Evolutionary conservation across 2,329 filamentous ascomycete species (phyloP).

Genomic region (Bertia moriformis): DNA sequence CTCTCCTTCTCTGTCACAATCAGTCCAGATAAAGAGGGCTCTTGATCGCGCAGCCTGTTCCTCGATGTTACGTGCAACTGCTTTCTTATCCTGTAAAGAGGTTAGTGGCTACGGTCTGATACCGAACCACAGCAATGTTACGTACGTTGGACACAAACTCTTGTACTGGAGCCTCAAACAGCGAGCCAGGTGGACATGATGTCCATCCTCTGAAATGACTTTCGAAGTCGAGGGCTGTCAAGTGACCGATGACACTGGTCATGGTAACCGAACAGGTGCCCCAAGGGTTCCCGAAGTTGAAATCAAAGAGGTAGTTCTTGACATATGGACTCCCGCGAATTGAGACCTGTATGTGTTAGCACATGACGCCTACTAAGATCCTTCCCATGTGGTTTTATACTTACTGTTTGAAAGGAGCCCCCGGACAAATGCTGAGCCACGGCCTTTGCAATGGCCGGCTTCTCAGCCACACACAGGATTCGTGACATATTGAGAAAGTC

Average conservation of each 20-base stretch:
- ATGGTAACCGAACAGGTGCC: conserved; percentile 75
- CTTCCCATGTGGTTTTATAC: conserved; percentile 14
- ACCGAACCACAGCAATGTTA: conserved; percentile 1
- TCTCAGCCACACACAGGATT: conserved; percentile 65
- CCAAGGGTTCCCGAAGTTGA: conserved; percentile 70
- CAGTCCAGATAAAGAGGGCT: conserved; percentile 89
- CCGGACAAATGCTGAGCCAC: conserved; percentile 82
- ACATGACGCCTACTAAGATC: background rate
- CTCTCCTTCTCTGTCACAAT: conserved; percentile 94
- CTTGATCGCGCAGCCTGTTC: conserved; percentile 59
- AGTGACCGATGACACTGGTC: conserved; percentile 83
- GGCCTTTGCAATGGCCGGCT: conserved; percentile 90
- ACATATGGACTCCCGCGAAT: conserved; percentile 60
- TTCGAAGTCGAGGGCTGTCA: conserved; percentile 68
- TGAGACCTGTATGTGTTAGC: background rate
- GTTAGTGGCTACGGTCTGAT: background rate
- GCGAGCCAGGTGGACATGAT: conserved; percentile 59
- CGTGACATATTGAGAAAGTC: no score
- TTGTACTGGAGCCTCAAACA: conserved; percentile 70
- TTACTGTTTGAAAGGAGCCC: conserved; percentile 54
- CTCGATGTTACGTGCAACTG: conserved; percentile 74
- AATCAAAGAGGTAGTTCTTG: conserved; percentile 89
- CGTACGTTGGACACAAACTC: conserved; percentile 52
- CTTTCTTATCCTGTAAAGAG: conserved; percentile 51
- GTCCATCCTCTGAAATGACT: conserved; percentile 64